Conservation (phyloP, 2,329 filamentous ascomycete genomes). For the Xylaria sp. region DNA sequence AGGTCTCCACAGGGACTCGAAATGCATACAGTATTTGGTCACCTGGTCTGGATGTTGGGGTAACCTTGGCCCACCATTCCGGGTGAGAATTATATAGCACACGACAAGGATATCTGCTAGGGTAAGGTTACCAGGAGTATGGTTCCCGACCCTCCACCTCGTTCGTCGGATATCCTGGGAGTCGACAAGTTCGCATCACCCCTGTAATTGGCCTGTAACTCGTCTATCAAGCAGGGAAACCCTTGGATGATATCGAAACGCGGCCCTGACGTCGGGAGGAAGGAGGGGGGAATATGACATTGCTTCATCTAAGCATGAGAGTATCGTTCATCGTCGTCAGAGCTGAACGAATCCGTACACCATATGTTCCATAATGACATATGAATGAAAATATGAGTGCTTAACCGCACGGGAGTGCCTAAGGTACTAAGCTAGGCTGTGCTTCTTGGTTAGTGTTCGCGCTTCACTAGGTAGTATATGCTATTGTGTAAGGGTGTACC, state of each 20-base stretch:
- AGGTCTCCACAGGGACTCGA: conserved; percentile 31
- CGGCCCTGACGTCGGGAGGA: conserved; percentile 19
- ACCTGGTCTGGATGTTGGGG: conserved; percentile 38
- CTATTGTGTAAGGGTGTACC: background rate
- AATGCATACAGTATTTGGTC: conserved; percentile 32
- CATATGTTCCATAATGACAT: conserved; percentile 8
- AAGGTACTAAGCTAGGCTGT: background rate
- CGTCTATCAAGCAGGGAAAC: conserved; percentile 17
- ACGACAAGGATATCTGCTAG: conserved; percentile 19
- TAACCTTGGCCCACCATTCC: conserved; percentile 36
- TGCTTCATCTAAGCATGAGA: conserved; percentile 20
- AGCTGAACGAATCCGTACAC: conserved; percentile 20
- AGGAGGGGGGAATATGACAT: conserved; percentile 9
- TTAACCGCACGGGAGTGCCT: background rate
- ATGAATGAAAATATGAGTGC: conserved; percentile 5
- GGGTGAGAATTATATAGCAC: conserved; percentile 27
- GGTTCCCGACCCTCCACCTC: conserved; percentile 39
- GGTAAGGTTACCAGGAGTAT: conserved; percentile 39
- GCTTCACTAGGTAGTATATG: background rate
- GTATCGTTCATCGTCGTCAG: conserved; percentile 1
- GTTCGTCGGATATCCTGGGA: conserved; percentile 33
- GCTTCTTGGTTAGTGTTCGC: too few species aligned
- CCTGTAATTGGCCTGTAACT: conserved; percentile 26
- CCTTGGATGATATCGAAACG: conserved; percentile 26
- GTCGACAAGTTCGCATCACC: conserved; percentile 18